A percentile compares a stretch with the other conserved stretches of the same genome.
These are phyloP conservation scores for Beauveria varroae DNA, from an alignment of 2,329 filamentous ascomycete species.

Conservation along the genomic window DNA sequence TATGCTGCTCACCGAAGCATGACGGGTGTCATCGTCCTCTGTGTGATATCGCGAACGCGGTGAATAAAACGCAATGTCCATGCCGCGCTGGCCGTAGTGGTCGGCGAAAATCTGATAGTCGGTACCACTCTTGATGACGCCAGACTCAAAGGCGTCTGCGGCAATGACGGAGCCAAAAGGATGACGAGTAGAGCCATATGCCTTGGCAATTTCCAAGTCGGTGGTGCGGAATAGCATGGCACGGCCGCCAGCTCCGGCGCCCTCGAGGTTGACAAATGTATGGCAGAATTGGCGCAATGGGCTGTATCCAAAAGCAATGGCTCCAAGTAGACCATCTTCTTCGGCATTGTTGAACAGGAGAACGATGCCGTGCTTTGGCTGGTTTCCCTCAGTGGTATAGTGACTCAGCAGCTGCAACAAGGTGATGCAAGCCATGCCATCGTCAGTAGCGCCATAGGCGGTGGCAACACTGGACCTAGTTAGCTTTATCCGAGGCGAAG, in stretches of 20 bases:
- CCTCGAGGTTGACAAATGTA: constrained; percentile 91
- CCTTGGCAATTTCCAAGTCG: constrained; percentile 75
- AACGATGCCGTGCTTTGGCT: constrained; percentile 73
- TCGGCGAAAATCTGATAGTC: constrained; percentile 82
- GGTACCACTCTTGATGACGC: constrained; percentile 75
- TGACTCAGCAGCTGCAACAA: constrained; percentile 80
- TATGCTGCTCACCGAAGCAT: constrained; percentile 62
- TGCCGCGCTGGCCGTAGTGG: constrained; percentile 70
- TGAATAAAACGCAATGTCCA: constrained; percentile 87
- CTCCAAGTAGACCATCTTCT: constrained; percentile 86
- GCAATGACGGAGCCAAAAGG: constrained; percentile 81
- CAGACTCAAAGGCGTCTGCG: constrained; percentile 74
- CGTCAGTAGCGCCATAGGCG: constrained; percentile 87
- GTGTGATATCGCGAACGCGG: constrained; percentile 88
- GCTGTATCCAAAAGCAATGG: constrained; percentile 75
- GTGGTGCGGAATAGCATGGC: constrained; percentile 83
- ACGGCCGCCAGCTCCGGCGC: constrained; percentile 83
- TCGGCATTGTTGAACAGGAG: constrained; percentile 91
- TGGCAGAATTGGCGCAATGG: constrained; percentile 73
- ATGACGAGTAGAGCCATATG: constrained; percentile 62
- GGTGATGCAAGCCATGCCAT: constrained; percentile 84
- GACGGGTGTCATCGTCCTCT: constrained; percentile 73
- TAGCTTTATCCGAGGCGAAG: neutral
- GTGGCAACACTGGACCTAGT: constrained; percentile 63
- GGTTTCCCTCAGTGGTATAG: constrained; percentile 65